Evolutionary conservation across 164 flowering plant species (phyloP), one percentile per base, ranked within the genome.

Genomic region (Taxillus chinensis): DNA sequence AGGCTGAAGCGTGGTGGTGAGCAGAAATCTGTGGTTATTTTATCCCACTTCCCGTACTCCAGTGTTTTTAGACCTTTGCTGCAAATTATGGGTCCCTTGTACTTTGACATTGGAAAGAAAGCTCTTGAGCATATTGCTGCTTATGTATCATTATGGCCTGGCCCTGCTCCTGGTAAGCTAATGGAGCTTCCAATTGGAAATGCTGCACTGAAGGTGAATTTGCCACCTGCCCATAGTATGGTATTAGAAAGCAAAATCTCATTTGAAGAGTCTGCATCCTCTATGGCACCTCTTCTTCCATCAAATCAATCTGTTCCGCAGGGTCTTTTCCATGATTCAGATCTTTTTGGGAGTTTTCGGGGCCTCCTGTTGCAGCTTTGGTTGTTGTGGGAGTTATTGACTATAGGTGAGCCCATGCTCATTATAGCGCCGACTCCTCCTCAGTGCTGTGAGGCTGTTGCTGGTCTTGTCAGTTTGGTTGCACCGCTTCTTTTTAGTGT

Each of bases 391-490:
- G 99, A 95, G 74, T 75, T 95, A 52, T 64, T 91, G 68, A 79
- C 91, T 60, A 75, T 95, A 67, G 99, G 99, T 14, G 98, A 95
- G 70, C 96, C 98, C 15, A 76, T 95, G 69, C 93, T 95, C 63
- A 68, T 95, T 43, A 87, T 95, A 70, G 93, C 98, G 27, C 96
- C 98, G 17, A 83, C 96, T 0, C 98, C 99, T 61, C 86, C 96
- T 11, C 98, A 95, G 66, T 95, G 98, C 66, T 85, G 90, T 77
- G 99, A 95, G 77, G 99, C 99, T 62, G 98, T 95, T 68, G 96
- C 97, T 4, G 64, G 87, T 58, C 85, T 95, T 65, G 95, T 95
- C 38, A 95, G 99, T 78, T 77, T 91, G 77, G 79, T 89, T 71
- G 93, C 98, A 14, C 99, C 99, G 1, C 81, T 95, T 13, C 79